These are phyloP conservation scores for Rachicladosporium sp. DNA, from an alignment of 2,329 filamentous ascomycete genomes.

Conservation along the genomic window DNA sequence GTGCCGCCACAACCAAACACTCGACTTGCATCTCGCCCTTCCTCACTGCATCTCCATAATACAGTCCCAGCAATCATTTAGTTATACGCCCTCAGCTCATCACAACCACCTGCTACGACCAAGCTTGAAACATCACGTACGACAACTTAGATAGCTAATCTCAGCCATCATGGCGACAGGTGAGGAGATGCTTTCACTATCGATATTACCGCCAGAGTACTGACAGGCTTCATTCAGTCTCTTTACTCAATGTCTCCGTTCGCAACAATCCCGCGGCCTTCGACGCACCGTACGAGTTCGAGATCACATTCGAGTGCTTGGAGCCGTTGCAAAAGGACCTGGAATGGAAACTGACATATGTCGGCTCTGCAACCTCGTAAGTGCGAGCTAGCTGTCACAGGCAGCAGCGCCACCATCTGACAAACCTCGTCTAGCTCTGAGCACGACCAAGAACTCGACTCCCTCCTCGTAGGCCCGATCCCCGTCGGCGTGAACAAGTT, in stretches of 20 bases:
- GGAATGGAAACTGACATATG: conserved; percentile 98
- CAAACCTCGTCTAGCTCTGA: conserved; percentile 54
- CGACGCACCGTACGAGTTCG: conserved; percentile 84
- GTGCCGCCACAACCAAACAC: too few species aligned
- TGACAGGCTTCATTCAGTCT: conserved; percentile 60
- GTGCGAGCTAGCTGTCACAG: conserved; percentile 23
- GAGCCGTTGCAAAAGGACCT: conserved; percentile 93
- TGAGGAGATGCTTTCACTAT: too few species aligned
- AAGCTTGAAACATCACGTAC: too few species aligned
- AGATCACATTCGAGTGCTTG: conserved; percentile 97
- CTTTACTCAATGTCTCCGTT: conserved; percentile 87
- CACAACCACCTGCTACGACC: too few species aligned
- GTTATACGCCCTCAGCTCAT: too few species aligned
- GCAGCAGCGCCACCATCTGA: conserved; percentile 1
- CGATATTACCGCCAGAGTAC: neutral
- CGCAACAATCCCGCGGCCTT: conserved; percentile 96
- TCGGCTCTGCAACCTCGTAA: conserved; percentile 94
- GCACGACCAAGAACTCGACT: conserved; percentile 96
- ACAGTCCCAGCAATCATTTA: too few species aligned
- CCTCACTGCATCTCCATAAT: too few species aligned
- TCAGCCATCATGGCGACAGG: too few species aligned
- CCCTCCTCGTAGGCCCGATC: conserved; percentile 91
- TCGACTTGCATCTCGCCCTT: too few species aligned
- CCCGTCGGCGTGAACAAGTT: conserved; percentile 98
- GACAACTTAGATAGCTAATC: too few species aligned